phyloP scores from a whole-genome alignment of 2,329 filamentous ascomycete species.

The Calcarisporium arbuscula region DNA sequence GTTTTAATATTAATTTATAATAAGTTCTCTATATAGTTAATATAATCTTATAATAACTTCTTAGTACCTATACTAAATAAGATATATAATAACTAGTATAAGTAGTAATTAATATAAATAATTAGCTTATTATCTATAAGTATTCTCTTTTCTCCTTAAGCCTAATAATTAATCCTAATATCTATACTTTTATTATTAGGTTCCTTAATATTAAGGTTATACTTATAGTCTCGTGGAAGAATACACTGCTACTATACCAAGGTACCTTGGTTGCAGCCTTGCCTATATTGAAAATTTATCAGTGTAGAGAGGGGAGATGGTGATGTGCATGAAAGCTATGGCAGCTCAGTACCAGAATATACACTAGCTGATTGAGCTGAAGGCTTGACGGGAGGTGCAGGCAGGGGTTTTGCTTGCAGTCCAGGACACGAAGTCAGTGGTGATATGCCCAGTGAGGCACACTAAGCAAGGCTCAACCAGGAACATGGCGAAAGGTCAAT shows the following conservation, averaged over 20 bases:
- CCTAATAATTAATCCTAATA: no score
- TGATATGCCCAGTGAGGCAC: no score
- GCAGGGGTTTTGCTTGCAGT: no score
- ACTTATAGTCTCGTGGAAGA: not conserved
- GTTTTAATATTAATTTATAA: not conserved
- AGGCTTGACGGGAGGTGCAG: no score
- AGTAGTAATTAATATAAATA: not conserved
- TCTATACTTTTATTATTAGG: not conserved
- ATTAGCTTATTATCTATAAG: not conserved
- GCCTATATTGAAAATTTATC: not conserved
- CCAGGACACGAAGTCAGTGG: no score
- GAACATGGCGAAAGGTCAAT: no score
- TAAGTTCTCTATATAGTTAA: not conserved
- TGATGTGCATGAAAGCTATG: no score
- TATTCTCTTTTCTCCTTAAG: no score
- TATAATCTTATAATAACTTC: not conserved
- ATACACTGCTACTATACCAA: not conserved
- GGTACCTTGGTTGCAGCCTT: no score
- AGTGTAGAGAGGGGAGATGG: not conserved
- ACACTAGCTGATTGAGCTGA: no score
- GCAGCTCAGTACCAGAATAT: no score
- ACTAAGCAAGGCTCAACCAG: no score
- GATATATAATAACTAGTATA: not conserved
- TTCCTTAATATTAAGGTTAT: not conserved
- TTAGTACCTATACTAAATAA: constrained; percentile 1